Evolutionary conservation across 805 yeast species (phyloP).

Genomic region (Lipomyces sp.): DNA sequence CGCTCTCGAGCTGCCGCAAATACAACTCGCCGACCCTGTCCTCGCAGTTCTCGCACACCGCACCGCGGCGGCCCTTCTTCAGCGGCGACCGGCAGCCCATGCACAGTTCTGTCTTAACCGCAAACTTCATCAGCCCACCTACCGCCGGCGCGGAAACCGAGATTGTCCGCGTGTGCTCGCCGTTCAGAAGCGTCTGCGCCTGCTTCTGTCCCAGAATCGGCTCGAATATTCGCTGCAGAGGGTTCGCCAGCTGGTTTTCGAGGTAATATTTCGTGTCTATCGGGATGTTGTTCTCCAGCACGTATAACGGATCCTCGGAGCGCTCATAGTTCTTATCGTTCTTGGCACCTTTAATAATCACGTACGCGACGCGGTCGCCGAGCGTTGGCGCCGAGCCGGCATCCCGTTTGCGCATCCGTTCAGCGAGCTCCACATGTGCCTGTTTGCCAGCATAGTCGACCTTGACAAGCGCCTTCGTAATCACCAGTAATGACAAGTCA

Average conservation of each 20-base stretch:
- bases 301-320: conserved; percentile 94
- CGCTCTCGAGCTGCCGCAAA: conserved; percentile 72
- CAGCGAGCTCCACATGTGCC: conserved; percentile 95
- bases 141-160: conserved; percentile 64
- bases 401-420: conserved; percentile 92
- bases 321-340: conserved; percentile 86
- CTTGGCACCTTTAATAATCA: conserved; percentile 76
- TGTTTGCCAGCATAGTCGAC: conserved; percentile 94
- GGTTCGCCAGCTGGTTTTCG: conserved; percentile 90
- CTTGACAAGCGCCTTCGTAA: conserved; percentile 84
- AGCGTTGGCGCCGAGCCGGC: conserved; percentile 95
- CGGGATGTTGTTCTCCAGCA: conserved; percentile 84
- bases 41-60: conserved; percentile 77
- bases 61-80: conserved; percentile 54
- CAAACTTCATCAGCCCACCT: conserved; percentile 89
- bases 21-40: conserved; percentile 71
- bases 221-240: conserved; percentile 87
- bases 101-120: conserved; percentile 84
- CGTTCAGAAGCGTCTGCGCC: conserved; percentile 70
- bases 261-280: conserved; percentile 92
- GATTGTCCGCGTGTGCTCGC: conserved; percentile 79
- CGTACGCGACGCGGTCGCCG: conserved; percentile 98
- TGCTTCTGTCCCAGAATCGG: conserved; percentile 87
- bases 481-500: conserved; percentile 89
- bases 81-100: conserved; percentile 84